Evolutionary conservation across 129 eudicot genomes (phyloP), one percentile per base, ranked within the genome.

Genomic region (Glebionis coronaria): DNA sequence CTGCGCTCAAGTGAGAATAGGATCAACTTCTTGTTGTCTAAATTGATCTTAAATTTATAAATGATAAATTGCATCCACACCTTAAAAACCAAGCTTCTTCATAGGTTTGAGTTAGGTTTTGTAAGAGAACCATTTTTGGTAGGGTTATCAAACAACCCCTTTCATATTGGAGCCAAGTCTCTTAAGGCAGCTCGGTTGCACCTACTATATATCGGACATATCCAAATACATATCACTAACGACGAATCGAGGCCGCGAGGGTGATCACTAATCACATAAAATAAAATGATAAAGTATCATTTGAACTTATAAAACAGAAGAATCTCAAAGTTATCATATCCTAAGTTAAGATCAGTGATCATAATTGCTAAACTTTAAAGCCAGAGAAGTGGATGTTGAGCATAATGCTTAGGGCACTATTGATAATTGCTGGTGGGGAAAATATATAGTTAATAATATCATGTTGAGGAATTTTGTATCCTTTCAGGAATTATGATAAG

Each of bases 391-490:
- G n/a, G n/a, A n/a, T n/a, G n/a, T n/a, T n/a, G n/a, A n/a, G n/a
- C n/a, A n/a, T n/a, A n/a, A n/a, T n/a, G n/a, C n/a, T n/a, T n/a
- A n/a, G n/a, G n/a, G n/a, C n/a, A n/a, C 46, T 56, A 57, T 57
- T 47, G 44, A 67, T 74, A 65, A 46, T 44, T 65, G 72, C 57
- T 75, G 47, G 79, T 75, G 74, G 79, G 74, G 69, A 25, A 74
- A 67, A 75, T n/a, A n/a, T n/a, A n/a, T 67, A 58, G 61, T 59
- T 67, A 42, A 60, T 42, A 9, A 23, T 20, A 14, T 53, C 64
- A 60, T 68, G 56, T 61, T 76, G 70, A 61, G 70, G 75, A 68
- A 68, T 75, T 53, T 67, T 67, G 12, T 67, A 74, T 47, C 54
- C 10, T 62, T 62, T 46, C 67, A 57, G 60, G 55, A 74, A 74